These are phyloP conservation scores for Epicoccum sorghinum DNA, from an alignment of 2,329 filamentous ascomycete species.

Conservation along the genomic window DNA sequence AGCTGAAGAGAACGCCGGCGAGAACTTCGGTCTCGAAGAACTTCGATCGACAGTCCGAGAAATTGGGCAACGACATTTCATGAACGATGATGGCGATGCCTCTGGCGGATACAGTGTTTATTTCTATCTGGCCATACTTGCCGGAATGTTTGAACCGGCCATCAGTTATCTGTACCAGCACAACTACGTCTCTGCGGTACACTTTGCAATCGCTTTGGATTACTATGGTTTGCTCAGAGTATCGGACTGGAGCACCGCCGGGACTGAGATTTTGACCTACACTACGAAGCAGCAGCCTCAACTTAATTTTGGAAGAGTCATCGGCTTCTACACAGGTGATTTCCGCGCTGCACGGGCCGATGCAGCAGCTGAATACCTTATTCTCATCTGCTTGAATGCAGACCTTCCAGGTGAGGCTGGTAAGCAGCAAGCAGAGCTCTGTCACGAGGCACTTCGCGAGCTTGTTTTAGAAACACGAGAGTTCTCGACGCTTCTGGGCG, in stretches of 20 bases:
- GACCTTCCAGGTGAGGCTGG: constrained; percentile 78
- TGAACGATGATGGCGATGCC: constrained; percentile 78
- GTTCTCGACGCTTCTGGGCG: constrained; percentile 91
- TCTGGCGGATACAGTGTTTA: constrained; percentile 84
- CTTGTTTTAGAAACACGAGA: constrained; percentile 96
- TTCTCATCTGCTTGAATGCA: constrained; percentile 87
- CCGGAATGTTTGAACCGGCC: constrained; percentile 93
- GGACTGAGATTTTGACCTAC: constrained; percentile 69
- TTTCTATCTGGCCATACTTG: constrained; percentile 89
- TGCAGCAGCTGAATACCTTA: constrained; percentile 91
- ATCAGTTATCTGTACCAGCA: constrained; percentile 90
- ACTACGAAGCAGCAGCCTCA: constrained; percentile 75
- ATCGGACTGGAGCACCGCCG: constrained; percentile 73
- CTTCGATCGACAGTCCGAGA: constrained; percentile 83
- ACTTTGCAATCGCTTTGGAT: constrained; percentile 87
- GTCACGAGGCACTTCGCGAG: constrained; percentile 90
- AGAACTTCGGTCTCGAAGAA: constrained; percentile 67
- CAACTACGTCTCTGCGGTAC: constrained; percentile 90
- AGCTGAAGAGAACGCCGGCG: constrained; percentile 66
- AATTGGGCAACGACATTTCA: constrained; percentile 90
- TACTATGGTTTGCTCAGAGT: constrained; percentile 73
- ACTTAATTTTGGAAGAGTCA: constrained; percentile 91
- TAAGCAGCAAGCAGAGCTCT: constrained; percentile 77
- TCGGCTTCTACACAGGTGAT: constrained; percentile 94
- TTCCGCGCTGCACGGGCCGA: constrained; percentile 91